Evolutionary conservation across 352 stramenopile species (phyloP), one percentile per base, ranked within the genome.

Genomic region (Phytophthora megakarya): DNA sequence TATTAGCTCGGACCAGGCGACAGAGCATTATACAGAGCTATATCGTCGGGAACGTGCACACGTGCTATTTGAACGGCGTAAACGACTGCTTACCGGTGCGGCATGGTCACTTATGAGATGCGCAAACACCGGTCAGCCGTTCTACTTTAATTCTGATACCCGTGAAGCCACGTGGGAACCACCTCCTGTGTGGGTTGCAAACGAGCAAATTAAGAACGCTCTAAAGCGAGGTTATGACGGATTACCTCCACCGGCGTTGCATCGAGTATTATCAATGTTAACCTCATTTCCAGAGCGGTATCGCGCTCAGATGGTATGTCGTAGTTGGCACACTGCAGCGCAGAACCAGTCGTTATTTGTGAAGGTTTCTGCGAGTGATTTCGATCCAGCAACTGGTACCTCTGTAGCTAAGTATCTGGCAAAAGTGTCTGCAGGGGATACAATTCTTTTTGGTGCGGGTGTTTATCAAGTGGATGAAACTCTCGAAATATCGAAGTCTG

Each of bases 141-240:
- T 97, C 59, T 99, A 94, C 76, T 98, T 93, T 56, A 98, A 99
- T 69, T 63, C 52, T 21, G 92, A 98, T 70, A 98, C 95, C 19
- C 91, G 89, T 8, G 95, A 99, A 84, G 93, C 93, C 25, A 85
- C 87, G 35, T 98, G 93, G 93, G 90, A 98, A 54, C 96, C 87
- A 40, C 97, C 97, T n/a, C 40, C 58, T 5, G 82, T 98, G 22
- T 78, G 96, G 52, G 49, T 88, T n/a, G 87, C 95, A 51, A 88
- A 97, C 48, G 84, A 98, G 62, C 86, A 92, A 42, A 51, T 97
- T 32, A 79, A 81, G 18, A 65, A 69, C 8, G 90, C 95, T 22
- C 67, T 69, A 22, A 23, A 73, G 25, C 63, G 83, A 47, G 80
- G 84, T 1, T 99, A 90, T 73, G 72, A 76, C 47, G 90, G 84